phyloP scores from a whole-genome alignment of 176 grass and related monocot species.

The Otatea glauca region DNA sequence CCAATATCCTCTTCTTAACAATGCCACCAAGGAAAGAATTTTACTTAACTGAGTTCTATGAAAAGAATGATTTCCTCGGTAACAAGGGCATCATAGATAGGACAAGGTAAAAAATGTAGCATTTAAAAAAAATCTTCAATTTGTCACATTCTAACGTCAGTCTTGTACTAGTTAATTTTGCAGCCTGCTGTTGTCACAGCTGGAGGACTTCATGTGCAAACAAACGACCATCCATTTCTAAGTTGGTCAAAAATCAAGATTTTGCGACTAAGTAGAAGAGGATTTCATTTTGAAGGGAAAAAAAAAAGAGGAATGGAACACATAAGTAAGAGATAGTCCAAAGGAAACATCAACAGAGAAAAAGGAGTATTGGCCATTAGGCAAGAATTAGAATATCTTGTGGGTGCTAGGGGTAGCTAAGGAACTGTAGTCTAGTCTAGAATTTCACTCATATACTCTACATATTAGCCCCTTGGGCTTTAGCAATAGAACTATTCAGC shows the following conservation, averaged over 20 bases:
- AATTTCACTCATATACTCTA: no score
- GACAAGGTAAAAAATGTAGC: background rate
- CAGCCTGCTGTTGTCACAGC: background rate
- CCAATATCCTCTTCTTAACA: background rate
- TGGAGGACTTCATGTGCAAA: slow-evolving; percentile 14
- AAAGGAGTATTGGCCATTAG: background rate
- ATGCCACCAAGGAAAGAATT: background rate
- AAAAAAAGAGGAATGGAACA: background rate
- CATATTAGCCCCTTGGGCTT: no score
- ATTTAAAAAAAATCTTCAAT: background rate
- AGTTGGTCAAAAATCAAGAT: background rate
- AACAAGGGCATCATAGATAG: background rate
- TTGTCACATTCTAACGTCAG: slow-evolving; percentile 13
- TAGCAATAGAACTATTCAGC: no score
- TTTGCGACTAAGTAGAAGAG: background rate
- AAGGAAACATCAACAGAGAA: background rate
- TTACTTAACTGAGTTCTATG: background rate
- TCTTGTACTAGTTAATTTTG: slow-evolving; percentile 4
- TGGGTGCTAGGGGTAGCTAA: no score
- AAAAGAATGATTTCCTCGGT: slow-evolving; percentile 3
- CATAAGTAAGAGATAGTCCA: background rate
- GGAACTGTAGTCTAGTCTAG: no score
- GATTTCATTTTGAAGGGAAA: background rate
- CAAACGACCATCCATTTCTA: slow-evolving; percentile 17
- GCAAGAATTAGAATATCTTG: background rate